Evolutionary conservation across 2,329 filamentous ascomycete genomes (phyloP).

Genomic region (Pseudocercospora crystallina): DNA sequence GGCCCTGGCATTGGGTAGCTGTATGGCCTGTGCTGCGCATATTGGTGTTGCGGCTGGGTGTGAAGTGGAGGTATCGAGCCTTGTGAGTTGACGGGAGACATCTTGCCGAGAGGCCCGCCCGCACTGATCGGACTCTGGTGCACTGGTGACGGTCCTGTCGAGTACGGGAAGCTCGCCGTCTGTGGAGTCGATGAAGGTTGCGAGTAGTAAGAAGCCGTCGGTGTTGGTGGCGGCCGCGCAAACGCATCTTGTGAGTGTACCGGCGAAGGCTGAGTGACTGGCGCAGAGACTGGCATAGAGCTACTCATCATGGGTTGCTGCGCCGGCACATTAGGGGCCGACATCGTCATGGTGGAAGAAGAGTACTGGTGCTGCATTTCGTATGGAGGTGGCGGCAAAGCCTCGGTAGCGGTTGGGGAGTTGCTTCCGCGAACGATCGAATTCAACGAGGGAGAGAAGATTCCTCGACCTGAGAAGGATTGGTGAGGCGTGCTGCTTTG

Average conservation of each 20-base stretch:
- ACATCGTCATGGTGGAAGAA: constrained; percentile 54
- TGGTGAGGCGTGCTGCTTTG: constrained; percentile 46
- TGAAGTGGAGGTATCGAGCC: constrained; percentile 46
- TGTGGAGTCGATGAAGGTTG: constrained; percentile 55
- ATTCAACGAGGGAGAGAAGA: constrained; percentile 59
- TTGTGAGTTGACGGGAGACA: constrained; percentile 53
- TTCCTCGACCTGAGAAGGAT: constrained; percentile 50
- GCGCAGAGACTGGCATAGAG: constrained; percentile 37
- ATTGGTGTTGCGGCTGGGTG: constrained; percentile 42
- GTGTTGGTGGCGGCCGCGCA: constrained; percentile 57
- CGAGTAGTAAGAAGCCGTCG: constrained; percentile 63
- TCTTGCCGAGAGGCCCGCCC: constrained; percentile 46
- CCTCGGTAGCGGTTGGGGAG: constrained; percentile 62
- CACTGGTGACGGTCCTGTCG: constrained; percentile 49
- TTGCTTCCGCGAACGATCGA: constrained; percentile 55
- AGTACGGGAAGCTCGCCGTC: constrained; percentile 49
- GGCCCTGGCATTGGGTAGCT: constrained; percentile 63
- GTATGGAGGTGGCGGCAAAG: constrained; percentile 66
- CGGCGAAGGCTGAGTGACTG: constrained; percentile 47
- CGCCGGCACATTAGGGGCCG: constrained; percentile 50
- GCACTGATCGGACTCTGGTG: constrained; percentile 52
- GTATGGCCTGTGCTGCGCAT: constrained; percentile 51
- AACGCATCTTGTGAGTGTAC: constrained; percentile 61
- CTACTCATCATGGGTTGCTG: constrained; percentile 44
- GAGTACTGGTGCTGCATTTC: constrained; percentile 63